phyloP scores from a whole-genome alignment of 2,329 filamentous ascomycete genomes.

The Sporothrix curviconia region DNA sequence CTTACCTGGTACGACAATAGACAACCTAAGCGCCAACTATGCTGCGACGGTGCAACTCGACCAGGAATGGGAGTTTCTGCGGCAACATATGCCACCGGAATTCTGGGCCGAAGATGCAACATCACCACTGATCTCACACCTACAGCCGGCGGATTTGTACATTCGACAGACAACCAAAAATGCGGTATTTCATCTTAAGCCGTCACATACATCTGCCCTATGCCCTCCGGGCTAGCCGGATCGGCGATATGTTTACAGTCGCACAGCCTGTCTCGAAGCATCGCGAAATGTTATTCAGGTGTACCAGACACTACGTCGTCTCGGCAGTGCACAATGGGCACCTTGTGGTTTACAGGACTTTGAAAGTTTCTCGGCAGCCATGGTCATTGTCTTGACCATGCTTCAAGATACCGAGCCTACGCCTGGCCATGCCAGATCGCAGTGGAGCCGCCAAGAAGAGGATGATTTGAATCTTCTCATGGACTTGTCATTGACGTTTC shows the following conservation, averaged over 20 bases:
- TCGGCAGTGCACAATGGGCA: background rate
- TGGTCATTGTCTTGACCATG: background rate
- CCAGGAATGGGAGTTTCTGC: conserved; percentile 29
- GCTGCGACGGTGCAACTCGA: conserved; percentile 34
- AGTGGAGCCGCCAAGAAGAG: background rate
- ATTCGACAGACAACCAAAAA: conserved; percentile 9
- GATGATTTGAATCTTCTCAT: background rate
- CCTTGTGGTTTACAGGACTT: conserved; percentile 4
- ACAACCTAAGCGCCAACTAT: conserved; percentile 22
- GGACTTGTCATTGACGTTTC: background rate
- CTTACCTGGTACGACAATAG: background rate
- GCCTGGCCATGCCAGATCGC: background rate
- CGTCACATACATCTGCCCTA: conserved; percentile 16
- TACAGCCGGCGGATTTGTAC: background rate
- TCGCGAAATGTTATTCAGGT: background rate
- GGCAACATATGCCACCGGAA: conserved; percentile 2
- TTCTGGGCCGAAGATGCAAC: conserved; percentile 7
- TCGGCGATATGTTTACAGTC: background rate
- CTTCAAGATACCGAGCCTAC: background rate
- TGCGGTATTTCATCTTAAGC: conserved; percentile 8
- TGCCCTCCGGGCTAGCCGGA: background rate
- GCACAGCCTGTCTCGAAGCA: background rate
- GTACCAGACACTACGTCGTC: background rate
- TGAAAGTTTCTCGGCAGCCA: conserved; percentile 3
- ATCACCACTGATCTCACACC: background rate